A percentile compares a stretch with the other conserved stretches of the same genome.
These are phyloP conservation scores for Monilinia laxa DNA, from an alignment of 2,329 filamentous ascomycete species.

Conservation along the genomic window DNA sequence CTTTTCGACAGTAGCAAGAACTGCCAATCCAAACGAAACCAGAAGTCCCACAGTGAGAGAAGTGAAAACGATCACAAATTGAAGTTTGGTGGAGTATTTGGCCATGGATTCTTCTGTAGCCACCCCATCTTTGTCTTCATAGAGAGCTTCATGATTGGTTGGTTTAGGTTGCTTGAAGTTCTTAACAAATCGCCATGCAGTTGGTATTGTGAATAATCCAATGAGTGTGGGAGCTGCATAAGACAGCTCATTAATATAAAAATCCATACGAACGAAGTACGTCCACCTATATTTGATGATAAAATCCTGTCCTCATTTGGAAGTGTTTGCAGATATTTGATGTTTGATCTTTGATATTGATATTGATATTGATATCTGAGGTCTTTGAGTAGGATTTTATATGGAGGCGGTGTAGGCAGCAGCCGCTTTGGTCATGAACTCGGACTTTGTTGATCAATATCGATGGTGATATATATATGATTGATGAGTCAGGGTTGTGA, in stretches of 20 bases:
- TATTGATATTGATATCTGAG: not conserved
- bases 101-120: slow-evolving; percentile 62
- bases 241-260: slow-evolving; percentile 17
- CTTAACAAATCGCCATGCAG: slow-evolving; percentile 29
- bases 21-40: slow-evolving; percentile 54
- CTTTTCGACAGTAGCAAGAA: slow-evolving; percentile 49
- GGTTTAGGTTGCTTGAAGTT: slow-evolving; percentile 27
- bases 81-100: slow-evolving; percentile 58
- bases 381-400: not conserved
- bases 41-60: slow-evolving; percentile 53
- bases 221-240: slow-evolving; percentile 23
- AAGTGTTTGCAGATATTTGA: not conserved
- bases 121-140: slow-evolving; percentile 67
- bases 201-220: slow-evolving; percentile 30
- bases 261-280: slow-evolving; percentile 13
- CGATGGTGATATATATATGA: not conserved
- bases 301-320: not conserved
- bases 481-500: not conserved
- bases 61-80: slow-evolving; percentile 54
- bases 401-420: slow-evolving; percentile 12
- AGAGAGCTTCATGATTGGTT: slow-evolving; percentile 40
- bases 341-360: no score
- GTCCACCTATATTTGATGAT: slow-evolving; percentile 19
- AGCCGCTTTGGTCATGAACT: not conserved
- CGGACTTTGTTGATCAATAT: not conserved